phyloP scores from a whole-genome alignment of 768 basidiomycete species.

The Suillus occidentalis region DNA sequence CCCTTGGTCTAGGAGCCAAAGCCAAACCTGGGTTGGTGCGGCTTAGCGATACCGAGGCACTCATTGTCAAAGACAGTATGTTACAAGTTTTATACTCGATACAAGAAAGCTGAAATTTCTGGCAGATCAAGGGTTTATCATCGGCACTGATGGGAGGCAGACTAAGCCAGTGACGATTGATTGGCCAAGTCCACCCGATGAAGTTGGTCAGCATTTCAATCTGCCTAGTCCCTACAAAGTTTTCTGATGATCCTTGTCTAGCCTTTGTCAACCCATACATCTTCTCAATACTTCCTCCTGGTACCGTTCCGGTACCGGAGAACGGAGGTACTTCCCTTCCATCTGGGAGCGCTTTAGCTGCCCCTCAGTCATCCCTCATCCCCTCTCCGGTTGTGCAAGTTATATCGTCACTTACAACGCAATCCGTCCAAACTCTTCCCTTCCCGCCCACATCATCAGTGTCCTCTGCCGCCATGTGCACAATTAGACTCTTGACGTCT shows the following conservation, averaged over 20 bases:
- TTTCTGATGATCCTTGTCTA: slow-evolving; percentile 42
- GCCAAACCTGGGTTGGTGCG: slow-evolving; percentile 62
- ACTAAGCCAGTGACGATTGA: slow-evolving; percentile 52
- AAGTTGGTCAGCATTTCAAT: slow-evolving; percentile 56
- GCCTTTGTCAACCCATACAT: slow-evolving; percentile 79
- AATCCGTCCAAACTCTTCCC: slow-evolving; percentile 57
- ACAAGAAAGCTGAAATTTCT: slow-evolving; percentile 5
- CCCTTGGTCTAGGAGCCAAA: slow-evolving; percentile 73
- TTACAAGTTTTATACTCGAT: slow-evolving; percentile 10
- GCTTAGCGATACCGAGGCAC: slow-evolving; percentile 58
- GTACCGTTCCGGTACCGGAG: slow-evolving; percentile 45
- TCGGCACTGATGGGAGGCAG: slow-evolving; percentile 59
- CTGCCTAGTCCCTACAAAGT: slow-evolving; percentile 64
- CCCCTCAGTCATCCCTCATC: slow-evolving; percentile 35
- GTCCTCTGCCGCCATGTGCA: slow-evolving; percentile 40
- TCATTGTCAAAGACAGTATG: slow-evolving; percentile 81
- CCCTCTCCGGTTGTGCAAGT: slow-evolving; percentile 67
- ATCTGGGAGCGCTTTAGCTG: slow-evolving; percentile 26
- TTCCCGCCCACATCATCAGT: slow-evolving; percentile 48
- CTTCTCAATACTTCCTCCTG: slow-evolving; percentile 71
- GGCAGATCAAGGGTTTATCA: slow-evolving; percentile 66
- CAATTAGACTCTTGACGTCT: slow-evolving; percentile 64
- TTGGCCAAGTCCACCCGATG: slow-evolving; percentile 84
- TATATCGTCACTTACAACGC: slow-evolving; percentile 66
- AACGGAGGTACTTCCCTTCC: slow-evolving; percentile 22